Evolutionary conservation across 257 asterid genomes (phyloP).

Genomic region (Solanum gracilifrons): DNA sequence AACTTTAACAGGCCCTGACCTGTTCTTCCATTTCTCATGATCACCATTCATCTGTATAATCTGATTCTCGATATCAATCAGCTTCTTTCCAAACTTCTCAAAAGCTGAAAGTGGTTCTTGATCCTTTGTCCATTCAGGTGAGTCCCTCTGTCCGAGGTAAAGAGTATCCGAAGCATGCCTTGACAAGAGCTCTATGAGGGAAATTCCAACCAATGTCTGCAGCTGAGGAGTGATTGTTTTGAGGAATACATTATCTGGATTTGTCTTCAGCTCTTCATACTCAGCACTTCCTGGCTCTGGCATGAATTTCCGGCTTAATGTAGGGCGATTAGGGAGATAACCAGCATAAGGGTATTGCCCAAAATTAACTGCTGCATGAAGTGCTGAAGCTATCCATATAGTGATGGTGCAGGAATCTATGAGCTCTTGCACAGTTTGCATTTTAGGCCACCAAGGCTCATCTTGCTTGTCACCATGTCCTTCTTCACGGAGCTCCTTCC

Average conservation of each 20-base stretch:
- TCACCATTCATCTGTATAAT: constrained; percentile 39
- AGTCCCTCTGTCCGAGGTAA: constrained; percentile 49
- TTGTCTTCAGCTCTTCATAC: constrained; percentile 42
- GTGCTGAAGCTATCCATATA: constrained; percentile 81
- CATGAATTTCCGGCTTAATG: constrained; percentile 54
- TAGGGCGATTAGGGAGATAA: constrained; percentile 58
- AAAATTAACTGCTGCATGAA: constrained; percentile 68
- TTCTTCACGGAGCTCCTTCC: constrained; percentile 60
- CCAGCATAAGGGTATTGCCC: constrained; percentile 74
- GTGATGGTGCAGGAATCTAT: constrained; percentile 57
- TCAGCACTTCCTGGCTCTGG: constrained; percentile 50
- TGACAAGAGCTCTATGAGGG: constrained; percentile 55
- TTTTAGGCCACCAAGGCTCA: constrained; percentile 72
- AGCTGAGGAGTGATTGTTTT: constrained; percentile 50
- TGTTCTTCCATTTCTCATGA: constrained; percentile 31
- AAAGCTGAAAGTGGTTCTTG: constrained; percentile 40
- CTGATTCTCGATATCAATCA: constrained; percentile 30
- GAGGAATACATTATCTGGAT: constrained; percentile 54
- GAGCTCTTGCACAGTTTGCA: constrained; percentile 47
- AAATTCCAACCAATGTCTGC: constrained; percentile 49
- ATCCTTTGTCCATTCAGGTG: constrained; percentile 39
- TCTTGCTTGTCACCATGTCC: constrained; percentile 70
- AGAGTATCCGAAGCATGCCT: constrained; percentile 63
- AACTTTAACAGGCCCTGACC: constrained; percentile 55
- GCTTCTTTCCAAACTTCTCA: constrained; percentile 36